These are phyloP conservation scores for Corrigiola litoralis DNA, from an alignment of 179 eudicot genomes.

Conservation along the genomic window DNA sequence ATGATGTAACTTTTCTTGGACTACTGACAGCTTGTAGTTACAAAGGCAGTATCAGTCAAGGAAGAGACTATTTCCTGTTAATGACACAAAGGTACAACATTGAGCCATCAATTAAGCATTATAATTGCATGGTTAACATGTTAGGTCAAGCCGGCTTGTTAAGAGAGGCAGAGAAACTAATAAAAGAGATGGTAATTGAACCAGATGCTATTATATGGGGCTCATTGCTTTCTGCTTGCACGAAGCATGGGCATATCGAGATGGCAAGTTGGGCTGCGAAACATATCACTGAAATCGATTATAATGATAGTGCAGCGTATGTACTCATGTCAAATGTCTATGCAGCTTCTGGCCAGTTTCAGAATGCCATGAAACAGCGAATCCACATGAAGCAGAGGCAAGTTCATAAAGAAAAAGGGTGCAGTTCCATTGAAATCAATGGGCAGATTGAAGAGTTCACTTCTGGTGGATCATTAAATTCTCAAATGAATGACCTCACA, in stretches of 20 bases:
- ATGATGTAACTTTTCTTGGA: conserved; percentile 60
- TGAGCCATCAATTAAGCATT: conserved; percentile 63
- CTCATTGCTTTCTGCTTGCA: conserved; percentile 58
- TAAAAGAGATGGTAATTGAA: conserved; percentile 46
- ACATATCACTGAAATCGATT: conserved; percentile 31
- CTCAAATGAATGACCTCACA: conserved; percentile 32
- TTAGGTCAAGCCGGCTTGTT: conserved; percentile 54
- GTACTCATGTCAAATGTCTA: conserved; percentile 54
- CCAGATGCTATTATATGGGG: conserved; percentile 73
- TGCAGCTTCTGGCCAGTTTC: conserved; percentile 51
- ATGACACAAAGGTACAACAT: conserved; percentile 50
- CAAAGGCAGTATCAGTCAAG: conserved; percentile 45
- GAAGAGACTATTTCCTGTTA: conserved; percentile 38
- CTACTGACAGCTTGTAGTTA: conserved; percentile 62
- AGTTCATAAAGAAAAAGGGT: conserved; percentile 51
- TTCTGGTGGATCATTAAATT: conserved; percentile 44
- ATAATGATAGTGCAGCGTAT: conserved; percentile 47
- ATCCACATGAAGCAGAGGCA: conserved; percentile 43
- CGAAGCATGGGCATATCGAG: conserved; percentile 47
- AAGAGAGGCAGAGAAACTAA: conserved; percentile 48
- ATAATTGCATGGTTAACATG: conserved; percentile 63
- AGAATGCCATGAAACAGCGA: conserved; percentile 48
- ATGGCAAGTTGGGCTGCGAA: conserved; percentile 47
- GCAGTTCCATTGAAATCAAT: conserved; percentile 60
- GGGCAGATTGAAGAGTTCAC: conserved; percentile 62